Evolutionary conservation across 2,329 filamentous ascomycete genomes (phyloP).

Genomic region (Pseudovirgaria hyperparasitica): DNA sequence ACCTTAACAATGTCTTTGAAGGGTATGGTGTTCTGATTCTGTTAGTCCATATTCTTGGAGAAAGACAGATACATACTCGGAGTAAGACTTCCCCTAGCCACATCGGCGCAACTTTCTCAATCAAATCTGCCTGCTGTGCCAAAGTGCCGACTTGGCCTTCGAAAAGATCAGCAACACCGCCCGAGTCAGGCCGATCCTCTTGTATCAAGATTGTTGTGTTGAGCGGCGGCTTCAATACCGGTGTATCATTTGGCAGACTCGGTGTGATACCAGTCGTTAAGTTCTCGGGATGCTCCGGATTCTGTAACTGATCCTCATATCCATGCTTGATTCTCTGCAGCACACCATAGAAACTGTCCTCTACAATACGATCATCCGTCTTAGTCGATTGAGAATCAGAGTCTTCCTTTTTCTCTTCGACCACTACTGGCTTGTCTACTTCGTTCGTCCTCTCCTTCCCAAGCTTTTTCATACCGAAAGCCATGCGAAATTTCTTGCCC

Average conservation of each 20-base stretch:
- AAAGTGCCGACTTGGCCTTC: conserved; percentile 73
- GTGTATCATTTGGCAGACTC: conserved; percentile 59
- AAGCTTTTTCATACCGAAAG: conserved; percentile 75
- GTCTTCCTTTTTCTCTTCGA: conserved; percentile 59
- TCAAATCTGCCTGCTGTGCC: conserved; percentile 62
- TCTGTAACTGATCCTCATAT: conserved; percentile 55
- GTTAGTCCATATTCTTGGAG: conserved; percentile 3
- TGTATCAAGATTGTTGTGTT: conserved; percentile 52
- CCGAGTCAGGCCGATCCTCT: conserved; percentile 49
- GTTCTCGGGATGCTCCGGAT: conserved; percentile 33
- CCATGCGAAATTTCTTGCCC: conserved; percentile 70
- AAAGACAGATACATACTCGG: conserved; percentile 32
- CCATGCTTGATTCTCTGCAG: conserved; percentile 60
- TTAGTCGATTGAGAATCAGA: conserved; percentile 47
- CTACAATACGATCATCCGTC: conserved; percentile 56
- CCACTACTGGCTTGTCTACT: conserved; percentile 55
- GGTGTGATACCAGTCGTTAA: conserved; percentile 55
- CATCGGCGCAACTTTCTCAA: conserved; percentile 77
- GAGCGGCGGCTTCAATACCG: conserved; percentile 58
- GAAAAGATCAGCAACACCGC: conserved; percentile 71
- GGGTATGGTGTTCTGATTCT: conserved; percentile 57
- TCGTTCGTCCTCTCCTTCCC: conserved; percentile 55
- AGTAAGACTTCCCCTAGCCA: conserved; percentile 88
- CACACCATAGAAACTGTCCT: conserved; percentile 61
- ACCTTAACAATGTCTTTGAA: conserved; percentile 90